Base-by-base conservation (phyloP, 345 rosid species). In the Pistacia atlantica region DNA sequence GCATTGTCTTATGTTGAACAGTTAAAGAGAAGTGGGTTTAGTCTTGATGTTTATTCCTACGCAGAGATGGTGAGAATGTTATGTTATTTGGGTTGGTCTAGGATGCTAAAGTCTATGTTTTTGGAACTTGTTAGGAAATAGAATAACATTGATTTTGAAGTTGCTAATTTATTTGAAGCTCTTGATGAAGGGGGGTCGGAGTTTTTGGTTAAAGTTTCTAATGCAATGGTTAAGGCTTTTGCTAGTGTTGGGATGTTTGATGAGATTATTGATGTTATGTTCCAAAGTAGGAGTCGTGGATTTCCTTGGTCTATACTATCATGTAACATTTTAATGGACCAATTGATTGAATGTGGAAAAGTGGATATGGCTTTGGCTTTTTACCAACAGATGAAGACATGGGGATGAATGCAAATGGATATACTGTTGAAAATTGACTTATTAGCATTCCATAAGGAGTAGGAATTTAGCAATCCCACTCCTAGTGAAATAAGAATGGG, bases 241-340 rank as follows among this genome's bases (percentile, higher is more conserved):
- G 88, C 45, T 60, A 60, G 76, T 78, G 69, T 73, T 8, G 81
- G 72, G 11, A 83, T 88, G 95, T 88, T 90, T 74, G 89, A 88
- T 28, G 90, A 89, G 68, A 94, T 86, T 11, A 77, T 80, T 75
- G 87, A 87, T 80, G 69, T 22, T 22, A 22, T 89, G 48, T 87
- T 85, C 61, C 87, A 83, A 73, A 73, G 66, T 42, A 73, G 72
- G 16, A 59, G 81, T 5, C 49, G 60, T 35, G 88, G 90, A 42
- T 88, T 84, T 69, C 72, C 77, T 33, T 79, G 88, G 0, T 68
- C 69, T 57, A 84, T 90, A 25, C 73, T 71, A 9, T 51, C 98
- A 0, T 90, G 85, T 75, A 90, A 93, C 83, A 22, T 93, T 81
- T 85, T 93, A 59, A 73, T 91, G 88, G 87, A 87, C 67, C 83